Percentiles rank a stretch among this genome's conserved stretches.
These are phyloP conservation scores for Brassica rapa DNA, from an alignment of 345 rosid species.

Conservation along the genomic window DNA sequence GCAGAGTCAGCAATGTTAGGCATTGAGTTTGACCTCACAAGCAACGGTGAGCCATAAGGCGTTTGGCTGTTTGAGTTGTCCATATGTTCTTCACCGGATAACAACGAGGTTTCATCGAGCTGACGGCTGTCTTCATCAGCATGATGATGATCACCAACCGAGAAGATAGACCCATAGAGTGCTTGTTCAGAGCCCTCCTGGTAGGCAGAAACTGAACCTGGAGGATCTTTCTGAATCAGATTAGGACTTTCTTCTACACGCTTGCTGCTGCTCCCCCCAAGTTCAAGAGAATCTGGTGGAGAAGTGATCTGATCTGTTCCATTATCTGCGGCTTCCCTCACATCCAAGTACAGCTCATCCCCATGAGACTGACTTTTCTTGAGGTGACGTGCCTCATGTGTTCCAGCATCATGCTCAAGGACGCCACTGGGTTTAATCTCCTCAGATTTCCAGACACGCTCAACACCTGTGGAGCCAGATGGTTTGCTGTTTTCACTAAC, in stretches of 20 bases:
- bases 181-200: constrained; percentile 47
- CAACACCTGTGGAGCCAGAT: constrained; percentile 37
- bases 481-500: constrained; percentile 36
- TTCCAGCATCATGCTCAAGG: constrained; percentile 31
- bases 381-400: constrained; percentile 37
- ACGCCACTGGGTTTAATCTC: constrained; percentile 45
- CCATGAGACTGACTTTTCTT: constrained; percentile 82
- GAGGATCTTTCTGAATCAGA: constrained; percentile 40
- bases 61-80: constrained; percentile 47
- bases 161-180: constrained; percentile 55
- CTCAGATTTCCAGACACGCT: constrained; percentile 57
- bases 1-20: constrained; percentile 49
- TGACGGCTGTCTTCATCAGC: constrained; percentile 54
- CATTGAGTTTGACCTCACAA: constrained; percentile 60
- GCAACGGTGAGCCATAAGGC: constrained; percentile 43
- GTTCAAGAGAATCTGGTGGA: too few relatives aligned
- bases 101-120: constrained; percentile 43
- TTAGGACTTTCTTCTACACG: constrained; percentile 36
- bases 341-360: constrained; percentile 54
- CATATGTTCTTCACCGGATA: constrained; percentile 44
- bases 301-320: constrained; percentile 50
- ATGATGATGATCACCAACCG: constrained; percentile 57
- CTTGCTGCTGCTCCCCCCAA: too few relatives aligned
- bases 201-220: constrained; percentile 52
- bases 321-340: constrained; percentile 40